Evolutionary conservation across 2,329 filamentous ascomycete genomes (phyloP).

Genomic region (Microdochium nivale): DNA sequence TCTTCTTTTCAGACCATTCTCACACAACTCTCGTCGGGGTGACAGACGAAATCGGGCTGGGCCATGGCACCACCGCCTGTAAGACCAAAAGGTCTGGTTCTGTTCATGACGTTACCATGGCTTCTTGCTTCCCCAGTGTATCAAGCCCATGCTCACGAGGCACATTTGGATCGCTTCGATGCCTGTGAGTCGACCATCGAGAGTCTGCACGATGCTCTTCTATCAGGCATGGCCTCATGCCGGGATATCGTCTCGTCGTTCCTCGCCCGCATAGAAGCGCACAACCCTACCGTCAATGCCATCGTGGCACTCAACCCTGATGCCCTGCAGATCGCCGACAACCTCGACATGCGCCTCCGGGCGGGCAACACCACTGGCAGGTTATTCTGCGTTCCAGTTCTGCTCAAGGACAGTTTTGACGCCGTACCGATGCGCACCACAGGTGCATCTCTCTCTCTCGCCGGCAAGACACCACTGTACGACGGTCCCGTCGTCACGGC

Average conservation of each 20-base stretch:
- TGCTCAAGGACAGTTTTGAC: conserved; percentile 59
- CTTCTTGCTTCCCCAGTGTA: neutral
- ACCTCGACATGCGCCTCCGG: conserved; percentile 27
- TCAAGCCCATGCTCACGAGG: neutral
- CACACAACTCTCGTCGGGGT: too few relatives aligned
- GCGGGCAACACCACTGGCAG: conserved; percentile 38
- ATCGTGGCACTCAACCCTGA: conserved; percentile 18
- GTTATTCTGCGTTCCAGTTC: conserved; percentile 52
- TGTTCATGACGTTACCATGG: neutral
- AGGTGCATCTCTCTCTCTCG: conserved; percentile 41
- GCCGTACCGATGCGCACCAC: conserved; percentile 48
- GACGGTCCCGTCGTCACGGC: conserved; percentile 43
- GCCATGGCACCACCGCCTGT: too few relatives aligned
- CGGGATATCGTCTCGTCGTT: conserved; percentile 44
- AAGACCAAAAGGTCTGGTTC: too few relatives aligned
- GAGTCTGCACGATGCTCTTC: conserved; percentile 45
- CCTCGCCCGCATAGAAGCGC: conserved; percentile 44
- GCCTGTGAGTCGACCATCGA: conserved; percentile 49
- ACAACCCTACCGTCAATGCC: conserved; percentile 48
- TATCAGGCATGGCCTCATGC: conserved; percentile 42
- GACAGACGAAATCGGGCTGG: too few relatives aligned
- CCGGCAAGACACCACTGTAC: conserved; percentile 29
- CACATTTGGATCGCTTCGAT: conserved; percentile 25
- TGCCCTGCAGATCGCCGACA: neutral
- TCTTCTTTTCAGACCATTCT: too few relatives aligned